phyloP scores from a whole-genome alignment of 1,284 basidiomycete species.

The Polyporus tsugae region DNA sequence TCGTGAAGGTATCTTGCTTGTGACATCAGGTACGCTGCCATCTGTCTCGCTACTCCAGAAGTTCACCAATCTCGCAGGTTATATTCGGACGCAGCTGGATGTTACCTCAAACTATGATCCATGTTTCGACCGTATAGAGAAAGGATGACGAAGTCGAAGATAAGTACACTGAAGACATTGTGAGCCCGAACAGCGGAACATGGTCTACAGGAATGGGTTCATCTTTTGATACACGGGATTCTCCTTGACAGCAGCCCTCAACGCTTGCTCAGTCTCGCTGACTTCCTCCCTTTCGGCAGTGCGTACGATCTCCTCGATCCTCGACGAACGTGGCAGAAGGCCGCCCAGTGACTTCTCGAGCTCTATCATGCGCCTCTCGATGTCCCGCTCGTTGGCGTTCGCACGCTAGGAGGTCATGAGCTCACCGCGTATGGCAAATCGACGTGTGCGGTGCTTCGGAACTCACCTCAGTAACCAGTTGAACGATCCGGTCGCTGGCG shows the following conservation, averaged over 20 bases:
- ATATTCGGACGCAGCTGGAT: neutral
- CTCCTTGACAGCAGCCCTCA: neutral
- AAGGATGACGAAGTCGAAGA: neutral
- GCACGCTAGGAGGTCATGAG: conserved; percentile 13
- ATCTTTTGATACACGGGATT: conserved; percentile 14
- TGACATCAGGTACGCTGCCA: neutral
- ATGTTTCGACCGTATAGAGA: neutral
- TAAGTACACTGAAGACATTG: neutral
- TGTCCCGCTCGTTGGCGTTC: conserved; percentile 19
- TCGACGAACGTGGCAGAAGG: conserved; percentile 16
- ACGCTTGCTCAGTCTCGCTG: neutral
- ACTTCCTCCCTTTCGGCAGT: conserved; percentile 15
- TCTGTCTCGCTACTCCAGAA: neutral
- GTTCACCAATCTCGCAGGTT: neutral
- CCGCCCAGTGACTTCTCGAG: conserved; percentile 17
- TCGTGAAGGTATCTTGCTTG: neutral
- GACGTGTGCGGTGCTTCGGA: no score
- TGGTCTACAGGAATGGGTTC: conserved; percentile 8
- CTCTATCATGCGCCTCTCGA: conserved; percentile 15
- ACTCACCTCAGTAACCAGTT: conserved; percentile 20
- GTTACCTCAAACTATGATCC: neutral
- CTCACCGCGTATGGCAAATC: neutral
- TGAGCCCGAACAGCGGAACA: neutral
- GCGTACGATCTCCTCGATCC: conserved; percentile 16
- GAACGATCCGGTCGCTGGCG: conserved; percentile 22